Evolutionary conservation across 2,329 filamentous ascomycete species (phyloP).

Genomic region (Fusarium albidum): DNA sequence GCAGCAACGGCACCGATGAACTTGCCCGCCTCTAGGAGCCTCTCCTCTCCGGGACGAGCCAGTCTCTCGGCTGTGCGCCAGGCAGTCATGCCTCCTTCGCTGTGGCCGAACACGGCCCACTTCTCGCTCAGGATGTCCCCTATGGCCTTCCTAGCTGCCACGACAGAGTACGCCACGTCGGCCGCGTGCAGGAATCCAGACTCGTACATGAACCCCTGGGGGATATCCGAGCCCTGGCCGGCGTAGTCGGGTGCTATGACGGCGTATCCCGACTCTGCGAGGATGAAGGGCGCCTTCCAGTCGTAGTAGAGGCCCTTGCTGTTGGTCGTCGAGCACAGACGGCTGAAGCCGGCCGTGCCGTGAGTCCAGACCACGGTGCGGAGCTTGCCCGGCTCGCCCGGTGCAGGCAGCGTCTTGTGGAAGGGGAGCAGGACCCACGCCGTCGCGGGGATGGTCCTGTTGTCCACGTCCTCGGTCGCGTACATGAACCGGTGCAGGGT

Average conservation of each 20-base stretch:
- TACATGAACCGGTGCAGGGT: constrained; percentile 4
- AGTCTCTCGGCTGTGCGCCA: constrained; percentile 38
- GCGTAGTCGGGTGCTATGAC: constrained; percentile 16
- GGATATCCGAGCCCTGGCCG: constrained; percentile 25
- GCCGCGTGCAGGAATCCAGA: constrained; percentile 30
- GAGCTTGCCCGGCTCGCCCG: neutral
- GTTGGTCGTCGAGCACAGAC: constrained; percentile 36
- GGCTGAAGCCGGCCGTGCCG: constrained; percentile 33
- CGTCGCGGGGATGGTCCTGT: neutral
- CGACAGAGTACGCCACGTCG: constrained; percentile 23
- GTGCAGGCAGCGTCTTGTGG: neutral
- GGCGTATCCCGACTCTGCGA: constrained; percentile 20
- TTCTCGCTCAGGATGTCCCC: constrained; percentile 21
- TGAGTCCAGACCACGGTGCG: constrained; percentile 37
- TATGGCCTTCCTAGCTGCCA: constrained; percentile 24
- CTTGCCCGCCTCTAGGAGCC: neutral
- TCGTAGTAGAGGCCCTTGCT: constrained; percentile 33
- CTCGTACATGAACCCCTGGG: constrained; percentile 31
- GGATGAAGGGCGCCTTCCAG: constrained; percentile 29
- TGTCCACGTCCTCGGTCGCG: neutral
- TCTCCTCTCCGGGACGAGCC: constrained; percentile 9
- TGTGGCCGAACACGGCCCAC: constrained; percentile 36
- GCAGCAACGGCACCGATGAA: neutral
- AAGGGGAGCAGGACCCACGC: neutral
- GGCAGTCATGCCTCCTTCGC: constrained; percentile 36